Percentiles rank a stretch among this genome's conserved stretches.
Evolutionary conservation across 2,329 filamentous ascomycete genomes (phyloP).

Genomic region (Fusarium multiceps): DNA sequence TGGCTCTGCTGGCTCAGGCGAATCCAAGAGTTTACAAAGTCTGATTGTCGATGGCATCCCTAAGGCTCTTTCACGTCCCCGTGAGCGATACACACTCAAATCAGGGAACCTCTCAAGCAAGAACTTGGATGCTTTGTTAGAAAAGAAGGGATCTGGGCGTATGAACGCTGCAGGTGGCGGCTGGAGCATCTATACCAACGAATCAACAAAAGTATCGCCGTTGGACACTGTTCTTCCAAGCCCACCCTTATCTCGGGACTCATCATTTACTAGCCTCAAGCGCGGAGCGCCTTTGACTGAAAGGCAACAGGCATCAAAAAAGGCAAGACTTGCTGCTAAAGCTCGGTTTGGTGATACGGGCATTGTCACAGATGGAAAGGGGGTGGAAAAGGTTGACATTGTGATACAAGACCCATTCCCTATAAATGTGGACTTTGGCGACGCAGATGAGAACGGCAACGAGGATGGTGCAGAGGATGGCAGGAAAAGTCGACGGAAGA

Average conservation of each 20-base stretch:
- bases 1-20: constrained; percentile 57
- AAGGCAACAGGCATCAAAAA: constrained; percentile 61
- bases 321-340: constrained; percentile 69
- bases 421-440: constrained; percentile 26
- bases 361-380: constrained; percentile 65
- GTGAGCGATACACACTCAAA: constrained; percentile 76
- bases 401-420: constrained; percentile 69
- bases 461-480: constrained; percentile 21
- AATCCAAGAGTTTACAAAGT: constrained; percentile 73
- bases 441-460: constrained; percentile 41
- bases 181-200: constrained; percentile 82
- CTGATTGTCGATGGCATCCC: constrained; percentile 83
- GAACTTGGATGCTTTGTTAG: constrained; percentile 76
- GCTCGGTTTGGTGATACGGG: constrained; percentile 77
- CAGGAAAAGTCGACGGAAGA: constrained; percentile 43
- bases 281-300: constrained; percentile 41
- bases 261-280: constrained; percentile 47
- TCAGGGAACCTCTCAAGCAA: constrained; percentile 76
- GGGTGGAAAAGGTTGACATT: constrained; percentile 71
- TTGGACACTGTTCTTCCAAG: constrained; percentile 63
- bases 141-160: constrained; percentile 75
- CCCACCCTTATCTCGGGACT: constrained; percentile 56
- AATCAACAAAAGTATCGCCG: constrained; percentile 64
- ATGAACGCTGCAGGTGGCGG: constrained; percentile 79
- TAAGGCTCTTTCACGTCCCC: constrained; percentile 81